These are phyloP conservation scores for Nakazawaea populi DNA, from an alignment of 805 yeast genomes.

Conservation along the genomic window DNA sequence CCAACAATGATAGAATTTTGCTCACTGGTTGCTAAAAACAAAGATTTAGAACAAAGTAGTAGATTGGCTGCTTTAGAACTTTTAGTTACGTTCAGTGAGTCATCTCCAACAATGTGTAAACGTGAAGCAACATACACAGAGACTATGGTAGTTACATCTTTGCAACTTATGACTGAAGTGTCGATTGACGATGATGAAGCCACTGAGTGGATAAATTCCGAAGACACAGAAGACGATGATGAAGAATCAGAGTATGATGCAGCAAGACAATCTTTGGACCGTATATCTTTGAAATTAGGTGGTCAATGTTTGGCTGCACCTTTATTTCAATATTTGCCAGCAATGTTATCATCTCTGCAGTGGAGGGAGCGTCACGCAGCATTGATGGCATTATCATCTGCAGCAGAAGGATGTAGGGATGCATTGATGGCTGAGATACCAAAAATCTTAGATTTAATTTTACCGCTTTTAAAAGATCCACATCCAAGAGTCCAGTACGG, in stretches of 20 bases:
- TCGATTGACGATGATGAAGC: slow-evolving; percentile 84
- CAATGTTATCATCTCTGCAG: slow-evolving; percentile 64
- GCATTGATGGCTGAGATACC: slow-evolving; percentile 79
- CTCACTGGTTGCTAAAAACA: slow-evolving; percentile 75
- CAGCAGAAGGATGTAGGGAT: slow-evolving; percentile 96
- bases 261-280: slow-evolving; percentile 91
- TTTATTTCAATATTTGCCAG: slow-evolving; percentile 79
- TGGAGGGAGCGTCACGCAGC: slow-evolving; percentile 99
- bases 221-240: slow-evolving; percentile 71
- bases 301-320: slow-evolving; percentile 84
- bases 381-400: slow-evolving; percentile 91
- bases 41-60: slow-evolving; percentile 71
- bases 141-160: slow-evolving; percentile 64
- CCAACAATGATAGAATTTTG: slow-evolving; percentile 82
- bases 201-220: slow-evolving; percentile 84
- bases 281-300: slow-evolving; percentile 77
- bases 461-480: slow-evolving; percentile 78
- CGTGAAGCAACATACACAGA: slow-evolving; percentile 66
- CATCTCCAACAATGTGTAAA: slow-evolving; percentile 93
- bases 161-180: slow-evolving; percentile 88
- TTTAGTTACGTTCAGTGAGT: slow-evolving; percentile 85
- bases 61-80: slow-evolving; percentile 86
- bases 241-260: slow-evolving; percentile 84
- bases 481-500: slow-evolving; percentile 97
- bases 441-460: slow-evolving; percentile 72